Percentiles rank a stretch among this genome's conserved stretches.
These are phyloP conservation scores for Danielia oregonensis DNA, from an alignment of 805 yeast species.

Conservation along the genomic window DNA sequence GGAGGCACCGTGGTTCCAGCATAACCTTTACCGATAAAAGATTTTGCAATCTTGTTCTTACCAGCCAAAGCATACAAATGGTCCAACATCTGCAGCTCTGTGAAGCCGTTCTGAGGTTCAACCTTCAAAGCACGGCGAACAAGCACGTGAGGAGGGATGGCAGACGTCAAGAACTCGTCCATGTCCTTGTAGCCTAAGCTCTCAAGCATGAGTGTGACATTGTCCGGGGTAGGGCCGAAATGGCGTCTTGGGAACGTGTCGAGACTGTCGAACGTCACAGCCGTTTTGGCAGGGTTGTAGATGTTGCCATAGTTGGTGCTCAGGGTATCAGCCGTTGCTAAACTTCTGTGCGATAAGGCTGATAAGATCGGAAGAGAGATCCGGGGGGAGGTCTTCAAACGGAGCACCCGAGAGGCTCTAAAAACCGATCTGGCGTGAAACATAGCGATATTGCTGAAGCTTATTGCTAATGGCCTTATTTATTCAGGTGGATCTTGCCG, in stretches of 20 bases:
- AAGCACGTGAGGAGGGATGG: constrained; percentile 75
- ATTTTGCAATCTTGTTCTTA: constrained; percentile 68
- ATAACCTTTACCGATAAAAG: constrained; percentile 92
- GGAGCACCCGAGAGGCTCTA: not conserved
- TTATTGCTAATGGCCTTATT: too few relatives aligned
- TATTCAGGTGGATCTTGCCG: too few relatives aligned
- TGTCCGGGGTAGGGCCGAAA: constrained; percentile 70
- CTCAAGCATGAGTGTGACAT: constrained; percentile 63
- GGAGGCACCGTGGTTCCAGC: constrained; percentile 88
- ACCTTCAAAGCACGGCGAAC: constrained; percentile 64
- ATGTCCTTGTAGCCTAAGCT: constrained; percentile 64
- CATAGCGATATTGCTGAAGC: too few relatives aligned
- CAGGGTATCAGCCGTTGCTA: constrained; percentile 48
- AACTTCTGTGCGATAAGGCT: not conserved
- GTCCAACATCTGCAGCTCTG: constrained; percentile 77
- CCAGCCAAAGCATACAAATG: constrained; percentile 66
- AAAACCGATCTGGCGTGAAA: constrained; percentile 3
- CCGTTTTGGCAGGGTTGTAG: constrained; percentile 37
- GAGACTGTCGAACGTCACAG: constrained; percentile 32
- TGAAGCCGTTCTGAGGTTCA: constrained; percentile 66
- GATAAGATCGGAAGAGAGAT: not conserved
- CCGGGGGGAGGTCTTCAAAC: not conserved
- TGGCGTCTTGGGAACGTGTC: constrained; percentile 92
- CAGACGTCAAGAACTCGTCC: constrained; percentile 64
- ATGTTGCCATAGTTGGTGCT: constrained; percentile 48